These are phyloP conservation scores for Vigna hirtella DNA, from an alignment of 306 rosid species.

Conservation along the genomic window DNA sequence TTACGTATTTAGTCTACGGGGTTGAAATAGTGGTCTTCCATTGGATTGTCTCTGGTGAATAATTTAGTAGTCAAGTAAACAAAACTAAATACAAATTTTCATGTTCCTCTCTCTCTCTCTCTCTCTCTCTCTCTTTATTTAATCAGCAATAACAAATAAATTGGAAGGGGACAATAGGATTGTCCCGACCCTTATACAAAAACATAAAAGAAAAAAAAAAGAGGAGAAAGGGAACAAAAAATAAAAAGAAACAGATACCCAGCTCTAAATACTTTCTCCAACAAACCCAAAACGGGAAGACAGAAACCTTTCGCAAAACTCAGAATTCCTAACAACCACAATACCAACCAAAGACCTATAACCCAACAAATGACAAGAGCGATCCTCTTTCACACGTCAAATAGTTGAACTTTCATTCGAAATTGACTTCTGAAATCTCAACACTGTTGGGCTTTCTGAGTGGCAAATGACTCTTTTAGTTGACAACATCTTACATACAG, in stretches of 20 bases:
- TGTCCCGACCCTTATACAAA: too few relatives aligned
- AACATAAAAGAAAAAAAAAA: too few relatives aligned
- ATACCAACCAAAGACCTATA: too few relatives aligned
- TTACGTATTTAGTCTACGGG: slow-evolving; percentile 15
- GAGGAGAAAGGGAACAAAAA: too few relatives aligned
- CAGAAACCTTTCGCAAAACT: too few relatives aligned
- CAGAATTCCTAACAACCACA: too few relatives aligned
- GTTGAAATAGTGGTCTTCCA: slow-evolving; percentile 6
- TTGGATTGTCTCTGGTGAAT: slow-evolving; percentile 9
- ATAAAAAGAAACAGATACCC: too few relatives aligned
- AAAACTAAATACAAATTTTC: slow-evolving; percentile 21
- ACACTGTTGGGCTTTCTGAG: slow-evolving; percentile 18
- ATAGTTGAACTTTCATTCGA: slow-evolving; percentile 26
- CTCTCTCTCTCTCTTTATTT: not conserved
- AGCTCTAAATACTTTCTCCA: too few relatives aligned
- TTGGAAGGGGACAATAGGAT: too few relatives aligned
- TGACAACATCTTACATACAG: not conserved
- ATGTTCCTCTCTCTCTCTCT: not conserved
- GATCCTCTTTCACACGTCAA: not conserved
- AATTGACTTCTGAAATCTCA: slow-evolving; percentile 24
- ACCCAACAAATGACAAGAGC: too few relatives aligned
- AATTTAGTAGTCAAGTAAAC: slow-evolving; percentile 24
- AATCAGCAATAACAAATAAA: too few relatives aligned
- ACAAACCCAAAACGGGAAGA: too few relatives aligned
- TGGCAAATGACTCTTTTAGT: slow-evolving; percentile 13